Base-by-base conservation (phyloP, 805 yeast genomes). In the Hanseniaspora pseudoguilliermondii region DNA sequence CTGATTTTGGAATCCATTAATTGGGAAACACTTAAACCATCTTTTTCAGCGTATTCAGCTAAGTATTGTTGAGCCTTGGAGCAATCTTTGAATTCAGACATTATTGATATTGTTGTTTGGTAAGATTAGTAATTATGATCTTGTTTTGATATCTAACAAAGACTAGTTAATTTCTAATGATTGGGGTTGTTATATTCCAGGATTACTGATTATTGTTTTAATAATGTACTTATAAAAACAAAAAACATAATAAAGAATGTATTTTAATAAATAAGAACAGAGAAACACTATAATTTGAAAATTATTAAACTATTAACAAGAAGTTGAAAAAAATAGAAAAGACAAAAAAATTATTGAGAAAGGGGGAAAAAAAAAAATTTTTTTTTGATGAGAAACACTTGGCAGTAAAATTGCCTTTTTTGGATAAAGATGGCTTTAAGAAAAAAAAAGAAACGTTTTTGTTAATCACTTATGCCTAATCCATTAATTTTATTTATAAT, bases 1-100 rank as follows among this genome's bases (percentile, higher is more conserved):
- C 93, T 84, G 64, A 75, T 71, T 63, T 80, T 75, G 52, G 97
- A 88, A 75, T 93, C 95, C 85, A 93, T 86, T 71, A 93, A 80
- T 62, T 85, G 79, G 58, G 80, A 75, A 65, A 86, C 84, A 60
- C 85, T 82, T 62, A 93, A 78, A 61, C 98, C 98, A 70, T 93
- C 98, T 68, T 78, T 82, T 64, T 75, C 71, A 57, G 77, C 60
- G 77, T 87, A 91, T 59, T 78, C 70, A 59, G 78, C 71, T 62
- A 93, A 78, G 67, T 75, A 76, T 57, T 82, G 80, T 60, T 84
- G 65, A 62, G 97, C 97, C 61, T 77, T 75, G 42, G 83, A 60
- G 62, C 66, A 66, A 64, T 79, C 79, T 68, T 68, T 69, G 63
- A 57, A 61, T 47, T 47, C 47, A 27, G 55, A 40, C 58, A 56